Base-by-base conservation (phyloP, 2,329 filamentous ascomycete species). In the Pseudocercospora musae region DNA sequence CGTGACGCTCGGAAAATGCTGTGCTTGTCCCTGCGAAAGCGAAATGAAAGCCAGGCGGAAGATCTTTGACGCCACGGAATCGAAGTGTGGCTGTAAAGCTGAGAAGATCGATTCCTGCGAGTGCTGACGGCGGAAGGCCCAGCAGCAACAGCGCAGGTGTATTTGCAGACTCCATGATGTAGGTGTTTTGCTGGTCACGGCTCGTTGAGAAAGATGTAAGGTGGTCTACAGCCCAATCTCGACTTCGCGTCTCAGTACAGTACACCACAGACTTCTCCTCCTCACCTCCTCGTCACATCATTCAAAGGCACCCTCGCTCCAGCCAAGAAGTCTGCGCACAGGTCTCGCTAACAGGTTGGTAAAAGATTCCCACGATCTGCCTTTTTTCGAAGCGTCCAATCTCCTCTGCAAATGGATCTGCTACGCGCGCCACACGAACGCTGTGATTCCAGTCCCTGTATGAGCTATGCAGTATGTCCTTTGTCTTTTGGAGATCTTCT, bases 1-100 rank as follows among this genome's bases (percentile, higher is more conserved):
- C 86, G 61, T 85, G 81, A n/a, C 86, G 80, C 27, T 88, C 77
- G 0, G 86, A 87, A 13, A 87, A 78, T 2, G 82, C 83, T 55
- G 81, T 79, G 59, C 84, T 85, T 20, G 82, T 81, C 23, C 85
- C 82, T 0, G 81, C 84, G 71, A 87, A 89, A 18, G 87, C 74
- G 66, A 88, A 87, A 70, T 88, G 86, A 70, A 82, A 80, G 48
- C 86, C 86, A 1, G 76, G 69, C 0, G 85, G 84, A 3, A 89
- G 69, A 66, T 85, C 80, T 65, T 83, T 85, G 68, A 89, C 82
- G 27, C 86, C 86, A 60, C 81, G 80, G 73, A 89, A 88, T 57
- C 83, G 82, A 10, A 84, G 78, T 10, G 85, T 85, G 3, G 85
- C 84, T 15, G 84, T 87, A 74, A 89, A 88, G 50, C 85, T 85